Evolutionary conservation across 768 basidiomycete genomes (phyloP), one percentile per base, ranked within the genome.

Genomic region (Russula ochroleuca): DNA sequence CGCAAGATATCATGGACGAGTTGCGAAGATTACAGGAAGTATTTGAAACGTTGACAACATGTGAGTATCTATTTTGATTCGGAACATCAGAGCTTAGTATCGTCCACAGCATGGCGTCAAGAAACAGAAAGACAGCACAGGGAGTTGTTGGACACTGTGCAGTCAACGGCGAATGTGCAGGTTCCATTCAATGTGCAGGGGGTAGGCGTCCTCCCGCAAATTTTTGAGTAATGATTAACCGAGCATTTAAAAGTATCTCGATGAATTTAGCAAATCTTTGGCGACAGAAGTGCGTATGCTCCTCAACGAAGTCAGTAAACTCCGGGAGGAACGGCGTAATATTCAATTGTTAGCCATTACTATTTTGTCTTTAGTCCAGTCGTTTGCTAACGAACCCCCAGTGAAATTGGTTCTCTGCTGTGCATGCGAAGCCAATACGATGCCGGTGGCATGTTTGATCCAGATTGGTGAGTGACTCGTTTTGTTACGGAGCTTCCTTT

Each of bases 261-360:
- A 94, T 64, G 90, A 94, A 61, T 94, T 94, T 75, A 92, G 90
- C 73, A 88, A 85, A 72, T 87, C 92, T 1, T 75, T 94, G 51
- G 90, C 92, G 3, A 79, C 82, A 17, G 92, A 94, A 76, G 91
- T 94, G 11, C 85, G 90, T 35, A 87, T 90, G 81, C 78, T 94
- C 15, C 81, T 94, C 11, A 83, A 81, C 40, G 92, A 94, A 77
- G 92, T 93, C 45, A 90, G 91, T 45, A 89, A 87, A 68, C 77
- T 94, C 51, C 84, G 89, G 5, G 88, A 92, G 74, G 87, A 93
- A 70, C 81, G 86, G 69, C 84, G 91, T 48, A 82, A 80, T 25
- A 78, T 92, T 25, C 88, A 92, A 77, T 84, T 87, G 91, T 93
- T 76, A 54, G 89, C 82, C 23, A 8, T 3, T 14, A 2, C n/a